Evolutionary conservation across 345 rosid genomes (phyloP), one percentile per base, ranked within the genome.

Genomic region (Rhodomyrtus tomentosa): DNA sequence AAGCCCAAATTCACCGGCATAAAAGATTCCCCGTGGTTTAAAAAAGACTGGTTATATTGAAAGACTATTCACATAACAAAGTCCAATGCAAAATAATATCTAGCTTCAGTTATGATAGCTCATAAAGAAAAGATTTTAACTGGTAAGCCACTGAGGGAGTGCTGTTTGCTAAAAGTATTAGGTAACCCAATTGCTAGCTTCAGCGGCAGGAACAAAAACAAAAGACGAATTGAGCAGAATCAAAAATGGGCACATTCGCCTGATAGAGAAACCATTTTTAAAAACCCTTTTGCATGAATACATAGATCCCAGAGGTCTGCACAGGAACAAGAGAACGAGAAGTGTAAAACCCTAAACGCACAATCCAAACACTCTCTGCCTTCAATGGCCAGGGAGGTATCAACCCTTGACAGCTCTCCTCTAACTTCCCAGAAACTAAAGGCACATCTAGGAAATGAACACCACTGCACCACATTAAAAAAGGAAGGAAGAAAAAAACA

Each of bases 1-100:
- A 91, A 86, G 93, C 93, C 91, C 92, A 88, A 88, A 92, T 90
- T 90, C 84, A 84, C 88, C 38, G 83, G 42, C n/a, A 51, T 36
- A 84, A 76, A 50, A 76, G 40, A 74, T 18, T 32, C 80, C 81
- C 29, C 45, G 68, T 22, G 58, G 32, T 72, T 79, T 54, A 21
- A 55, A 32, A 52, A 16, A 58, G 40, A 53, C 55, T 81, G 68
- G 36, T 68, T 21, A 68, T 36, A 16, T 68, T 18, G 76, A 32
- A 68, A 68, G 24, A 18, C 79, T 68, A 68, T 24, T 2, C 79
- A 36, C 79, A 36, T 68, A 59, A 68, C 25, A 68, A 68, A 68
- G 42, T 68, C 76, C 45, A 68, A 68, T 68, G 79, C 45, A 36
- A 36, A 25, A 68, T 68, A 36, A 68, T 68, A 36, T 62, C 72